These are phyloP conservation scores for Xanthoparmelia taractica DNA, from an alignment of 495 filamentous ascomycete genomes.

Conservation along the genomic window DNA sequence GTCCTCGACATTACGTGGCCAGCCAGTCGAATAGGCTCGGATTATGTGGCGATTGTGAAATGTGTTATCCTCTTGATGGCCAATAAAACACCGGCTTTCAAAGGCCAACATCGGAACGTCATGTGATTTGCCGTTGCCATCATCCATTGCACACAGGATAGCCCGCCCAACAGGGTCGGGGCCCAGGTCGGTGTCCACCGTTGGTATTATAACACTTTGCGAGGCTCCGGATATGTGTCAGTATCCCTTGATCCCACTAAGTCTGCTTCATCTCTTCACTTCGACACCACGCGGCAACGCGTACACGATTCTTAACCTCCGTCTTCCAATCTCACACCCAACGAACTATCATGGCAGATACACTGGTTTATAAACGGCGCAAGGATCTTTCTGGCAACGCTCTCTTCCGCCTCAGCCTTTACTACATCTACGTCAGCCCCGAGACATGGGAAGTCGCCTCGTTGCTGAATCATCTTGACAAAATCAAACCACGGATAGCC, in stretches of 20 bases:
- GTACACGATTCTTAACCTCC: not conserved
- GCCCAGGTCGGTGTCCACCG: not conserved
- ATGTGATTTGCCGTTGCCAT: not conserved
- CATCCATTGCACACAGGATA: too few species aligned
- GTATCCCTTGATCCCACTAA: not conserved
- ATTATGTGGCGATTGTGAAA: not conserved
- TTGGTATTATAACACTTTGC: not conserved
- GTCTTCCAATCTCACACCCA: not conserved
- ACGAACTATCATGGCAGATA: not conserved
- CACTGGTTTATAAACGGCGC: not conserved
- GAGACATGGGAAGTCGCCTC: not conserved
- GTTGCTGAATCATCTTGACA: not conserved
- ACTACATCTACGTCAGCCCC: not conserved
- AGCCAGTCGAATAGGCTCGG: not conserved
- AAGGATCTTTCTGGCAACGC: not conserved
- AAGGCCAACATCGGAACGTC: not conserved
- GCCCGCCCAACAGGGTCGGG: not conserved
- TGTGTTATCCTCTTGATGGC: not conserved
- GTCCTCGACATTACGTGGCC: not conserved
- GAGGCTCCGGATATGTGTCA: not conserved
- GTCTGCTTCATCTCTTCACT: not conserved
- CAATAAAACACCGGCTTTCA: not conserved
- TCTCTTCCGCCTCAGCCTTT: slow-evolving; percentile 2
- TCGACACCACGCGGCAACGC: not conserved
- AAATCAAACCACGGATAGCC: not conserved